Conservation (phyloP, 2,329 filamentous ascomycete genomes). For the Penicillium fuscoglaucum region DNA sequence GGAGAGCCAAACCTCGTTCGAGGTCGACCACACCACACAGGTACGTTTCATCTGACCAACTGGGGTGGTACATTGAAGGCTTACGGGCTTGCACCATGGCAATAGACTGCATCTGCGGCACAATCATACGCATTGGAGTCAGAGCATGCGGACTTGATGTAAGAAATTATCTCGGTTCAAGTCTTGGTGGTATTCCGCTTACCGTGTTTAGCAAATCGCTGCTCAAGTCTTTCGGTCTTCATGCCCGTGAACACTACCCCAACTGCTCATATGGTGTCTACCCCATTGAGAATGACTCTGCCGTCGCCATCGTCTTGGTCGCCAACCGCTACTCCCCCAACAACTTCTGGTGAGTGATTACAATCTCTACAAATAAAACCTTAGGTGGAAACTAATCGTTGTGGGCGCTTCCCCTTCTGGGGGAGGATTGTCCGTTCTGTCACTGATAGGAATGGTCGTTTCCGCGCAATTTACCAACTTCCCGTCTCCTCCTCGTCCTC, state of each 20-base stretch:
- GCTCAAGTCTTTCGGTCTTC: conserved; percentile 70
- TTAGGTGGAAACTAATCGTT: background rate
- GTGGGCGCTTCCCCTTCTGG: background rate
- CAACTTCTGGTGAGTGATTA: conserved; percentile 77
- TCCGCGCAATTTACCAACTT: conserved; percentile 84
- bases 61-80: background rate
- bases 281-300: conserved; percentile 72
- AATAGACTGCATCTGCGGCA: conserved; percentile 74
- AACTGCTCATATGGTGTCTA: conserved; percentile 79
- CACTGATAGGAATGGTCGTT: conserved; percentile 78
- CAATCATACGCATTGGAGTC: conserved; percentile 80
- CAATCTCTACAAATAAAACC: background rate
- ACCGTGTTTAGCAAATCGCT: conserved; percentile 69
- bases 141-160: conserved; percentile 76
- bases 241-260: conserved; percentile 86
- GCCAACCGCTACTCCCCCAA: conserved; percentile 97
- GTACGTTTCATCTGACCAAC: conserved; percentile 44
- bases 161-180: conserved; percentile 37
- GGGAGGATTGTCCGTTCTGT: background rate
- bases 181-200: background rate
- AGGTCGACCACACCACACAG: conserved; percentile 80
- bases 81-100: conserved; percentile 13
- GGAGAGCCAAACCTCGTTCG: conserved; percentile 83
- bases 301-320: conserved; percentile 78
- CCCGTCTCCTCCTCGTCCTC: conserved; percentile 61